Base-by-base conservation (phyloP, 2,329 filamentous ascomycete genomes). In the Cladobotryum protrusum region DNA sequence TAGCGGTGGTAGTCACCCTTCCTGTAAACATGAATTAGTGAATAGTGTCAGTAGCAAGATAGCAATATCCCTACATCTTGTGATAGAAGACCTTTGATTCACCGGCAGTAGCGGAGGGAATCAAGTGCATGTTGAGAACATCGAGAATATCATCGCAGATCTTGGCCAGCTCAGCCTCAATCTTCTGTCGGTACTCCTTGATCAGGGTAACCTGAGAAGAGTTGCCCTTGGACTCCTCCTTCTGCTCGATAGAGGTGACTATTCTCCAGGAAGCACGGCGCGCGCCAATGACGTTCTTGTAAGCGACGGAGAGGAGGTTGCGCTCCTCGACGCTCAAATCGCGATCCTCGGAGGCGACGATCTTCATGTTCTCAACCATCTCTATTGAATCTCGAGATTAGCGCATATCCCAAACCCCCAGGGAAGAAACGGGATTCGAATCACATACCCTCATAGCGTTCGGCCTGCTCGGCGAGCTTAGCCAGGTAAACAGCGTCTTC, bases 291-390 rank as follows among this genome's bases (percentile, higher is more conserved):
- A 96, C 91, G 78, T 96, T 96, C 86, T 96, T 96, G 85, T 96
- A 96, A 73, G 91, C 91, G 70, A 96, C 91, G 54, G 90, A 96
- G 56, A 96, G 84, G 59, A 96, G 89, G 78, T 96, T 96, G 72
- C 91, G 88, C 83, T 96, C 91, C 77, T 96, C 92, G 61, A 96
- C 90, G 58, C 85, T 86, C 63, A 90, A 81, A 67, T 90, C 86
- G 65, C 79, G 83, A 69, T 88, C 83, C 70, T 92, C 89, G 61
- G 87, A 91, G 66, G 92, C 92, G 67, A 96, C 92, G 62, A 88
- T 85, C 85, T 96, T 97, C 92, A 97, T 97, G 84, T 96, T 96
- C 81, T 96, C 90, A 62, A 97, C 92, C 92, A 97, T 96, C 78
- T 96, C 92, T 96, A 74, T 52, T 37, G 34, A 29, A 20, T 19